A percentile compares a stretch with the other conserved stretches of the same genome.
phyloP scores from a whole-genome alignment of 1,284 basidiomycete species.

The Malassezia yamatoensis region DNA sequence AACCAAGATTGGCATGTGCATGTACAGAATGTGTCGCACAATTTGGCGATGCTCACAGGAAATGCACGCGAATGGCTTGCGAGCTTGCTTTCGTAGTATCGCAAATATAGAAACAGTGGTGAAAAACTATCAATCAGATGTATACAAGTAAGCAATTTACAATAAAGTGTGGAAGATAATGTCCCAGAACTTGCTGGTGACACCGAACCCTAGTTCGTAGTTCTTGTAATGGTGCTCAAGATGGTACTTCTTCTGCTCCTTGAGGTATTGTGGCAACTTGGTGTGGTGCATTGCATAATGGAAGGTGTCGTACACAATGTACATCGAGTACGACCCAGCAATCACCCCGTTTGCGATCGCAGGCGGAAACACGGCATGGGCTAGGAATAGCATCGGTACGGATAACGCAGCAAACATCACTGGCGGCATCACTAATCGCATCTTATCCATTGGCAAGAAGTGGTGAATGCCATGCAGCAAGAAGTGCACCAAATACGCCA shows the following conservation, averaged over 20 bases:
- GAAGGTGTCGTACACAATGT: constrained; percentile 54
- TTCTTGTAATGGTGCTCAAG: constrained; percentile 83
- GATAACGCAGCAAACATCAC: constrained; percentile 68
- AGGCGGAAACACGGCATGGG: constrained; percentile 67
- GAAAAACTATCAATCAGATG: not conserved
- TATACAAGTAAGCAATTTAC: not conserved
- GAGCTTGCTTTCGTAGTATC: not conserved
- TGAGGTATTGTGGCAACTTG: constrained; percentile 68
- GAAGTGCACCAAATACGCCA: constrained; percentile 80
- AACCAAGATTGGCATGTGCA: constrained; percentile 5
- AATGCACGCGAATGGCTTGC: constrained; percentile 11
- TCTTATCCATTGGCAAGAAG: constrained; percentile 85
- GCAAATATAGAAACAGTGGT: not conserved
- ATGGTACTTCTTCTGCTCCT: constrained; percentile 92
- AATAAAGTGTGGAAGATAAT: constrained; percentile 68
- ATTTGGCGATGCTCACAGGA: constrained; percentile 9
- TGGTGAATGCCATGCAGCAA: constrained; percentile 92
- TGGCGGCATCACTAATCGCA: constrained; percentile 90
- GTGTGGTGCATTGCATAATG: constrained; percentile 48
- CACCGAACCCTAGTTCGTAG: constrained; percentile 95
- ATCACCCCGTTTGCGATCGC: constrained; percentile 87
- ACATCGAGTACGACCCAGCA: constrained; percentile 79
- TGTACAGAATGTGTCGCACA: constrained; percentile 6
- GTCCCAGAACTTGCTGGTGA: constrained; percentile 92
- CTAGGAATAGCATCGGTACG: constrained; percentile 79